Percentiles rank a stretch among this genome's conserved stretches.
These are phyloP conservation scores for Zea luxurians DNA, from an alignment of 176 grass and related monocot genomes.

Conservation along the genomic window DNA sequence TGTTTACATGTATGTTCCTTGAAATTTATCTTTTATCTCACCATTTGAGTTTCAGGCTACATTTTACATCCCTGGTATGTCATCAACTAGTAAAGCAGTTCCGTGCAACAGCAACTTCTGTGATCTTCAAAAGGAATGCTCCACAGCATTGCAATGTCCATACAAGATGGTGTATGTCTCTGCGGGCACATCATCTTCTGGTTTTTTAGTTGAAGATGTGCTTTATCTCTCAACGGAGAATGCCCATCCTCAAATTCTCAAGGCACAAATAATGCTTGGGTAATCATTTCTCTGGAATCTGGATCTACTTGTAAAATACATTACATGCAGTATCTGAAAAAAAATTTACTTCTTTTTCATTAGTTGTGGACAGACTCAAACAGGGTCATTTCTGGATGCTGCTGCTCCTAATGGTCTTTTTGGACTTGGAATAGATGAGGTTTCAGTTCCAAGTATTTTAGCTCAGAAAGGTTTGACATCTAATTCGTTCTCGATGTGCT, in stretches of 20 bases:
- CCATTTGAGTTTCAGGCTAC: slow-evolving; percentile 42
- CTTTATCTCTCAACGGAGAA: slow-evolving; percentile 72
- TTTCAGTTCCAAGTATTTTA: slow-evolving; percentile 74
- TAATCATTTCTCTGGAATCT: slow-evolving; percentile 37
- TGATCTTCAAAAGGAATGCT: slow-evolving; percentile 59
- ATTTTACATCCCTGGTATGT: slow-evolving; percentile 61
- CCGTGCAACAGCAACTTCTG: slow-evolving; percentile 62
- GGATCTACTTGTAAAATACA: not conserved
- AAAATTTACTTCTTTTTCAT: slow-evolving; percentile 5
- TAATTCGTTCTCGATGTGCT: slow-evolving; percentile 91
- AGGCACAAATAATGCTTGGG: slow-evolving; percentile 74
- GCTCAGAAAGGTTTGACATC: slow-evolving; percentile 55
- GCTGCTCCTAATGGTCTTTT: slow-evolving; percentile 84
- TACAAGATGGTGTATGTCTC: slow-evolving; percentile 75
- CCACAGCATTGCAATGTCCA: slow-evolving; percentile 51
- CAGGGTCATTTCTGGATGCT: slow-evolving; percentile 63
- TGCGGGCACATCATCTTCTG: slow-evolving; percentile 68
- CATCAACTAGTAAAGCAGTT: slow-evolving; percentile 69
- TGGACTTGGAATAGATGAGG: slow-evolving; percentile 64
- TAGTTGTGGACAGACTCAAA: slow-evolving; percentile 80
- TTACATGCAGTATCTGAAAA: not conserved
- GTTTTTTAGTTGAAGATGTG: slow-evolving; percentile 70
- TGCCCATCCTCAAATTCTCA: slow-evolving; percentile 45
- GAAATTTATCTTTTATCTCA: not conserved
- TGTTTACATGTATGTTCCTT: slow-evolving; percentile 10